Percentiles rank a stretch among this genome's conserved stretches.
These are phyloP conservation scores for Fusarium sp. DNA, from an alignment of 2,329 filamentous ascomycete genomes.

Conservation along the genomic window DNA sequence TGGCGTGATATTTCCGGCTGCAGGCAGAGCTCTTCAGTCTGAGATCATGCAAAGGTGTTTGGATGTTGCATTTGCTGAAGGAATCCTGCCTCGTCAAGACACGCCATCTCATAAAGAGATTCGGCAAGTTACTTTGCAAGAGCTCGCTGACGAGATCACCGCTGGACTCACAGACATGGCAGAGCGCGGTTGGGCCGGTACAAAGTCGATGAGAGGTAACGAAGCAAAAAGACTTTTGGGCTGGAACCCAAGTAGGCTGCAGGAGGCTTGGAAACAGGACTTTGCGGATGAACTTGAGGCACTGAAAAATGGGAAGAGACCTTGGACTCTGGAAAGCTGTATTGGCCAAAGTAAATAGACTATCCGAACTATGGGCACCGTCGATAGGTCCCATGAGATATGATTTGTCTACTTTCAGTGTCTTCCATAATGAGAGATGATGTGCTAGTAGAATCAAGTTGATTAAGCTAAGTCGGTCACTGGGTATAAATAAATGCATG, in stretches of 20 bases:
- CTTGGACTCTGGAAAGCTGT: background rate
- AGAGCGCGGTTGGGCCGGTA: constrained; percentile 20
- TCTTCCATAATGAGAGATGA: too few species aligned
- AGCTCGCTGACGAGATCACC: constrained; percentile 24
- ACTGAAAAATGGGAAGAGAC: background rate
- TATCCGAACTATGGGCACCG: too few species aligned
- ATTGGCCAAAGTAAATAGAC: too few species aligned
- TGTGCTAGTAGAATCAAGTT: too few species aligned
- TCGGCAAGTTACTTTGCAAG: background rate
- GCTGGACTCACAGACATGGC: constrained; percentile 20
- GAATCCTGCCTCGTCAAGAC: background rate
- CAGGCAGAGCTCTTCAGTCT: background rate
- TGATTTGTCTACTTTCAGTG: too few species aligned
- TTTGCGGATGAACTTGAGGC: background rate
- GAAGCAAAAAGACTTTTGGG: constrained; percentile 11
- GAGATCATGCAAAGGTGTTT: constrained; percentile 2
- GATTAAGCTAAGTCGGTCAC: too few species aligned
- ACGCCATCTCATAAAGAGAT: background rate
- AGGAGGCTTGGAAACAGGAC: background rate
- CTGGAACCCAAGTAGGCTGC: background rate
- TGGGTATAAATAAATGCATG: too few species aligned
- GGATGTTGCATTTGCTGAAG: background rate
- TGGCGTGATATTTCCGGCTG: background rate
- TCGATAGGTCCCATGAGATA: too few species aligned
- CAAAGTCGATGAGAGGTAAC: constrained; percentile 21